Conservation (phyloP, 352 stramenopile genomes). For the Globisporangium paroecandrum region DNA sequence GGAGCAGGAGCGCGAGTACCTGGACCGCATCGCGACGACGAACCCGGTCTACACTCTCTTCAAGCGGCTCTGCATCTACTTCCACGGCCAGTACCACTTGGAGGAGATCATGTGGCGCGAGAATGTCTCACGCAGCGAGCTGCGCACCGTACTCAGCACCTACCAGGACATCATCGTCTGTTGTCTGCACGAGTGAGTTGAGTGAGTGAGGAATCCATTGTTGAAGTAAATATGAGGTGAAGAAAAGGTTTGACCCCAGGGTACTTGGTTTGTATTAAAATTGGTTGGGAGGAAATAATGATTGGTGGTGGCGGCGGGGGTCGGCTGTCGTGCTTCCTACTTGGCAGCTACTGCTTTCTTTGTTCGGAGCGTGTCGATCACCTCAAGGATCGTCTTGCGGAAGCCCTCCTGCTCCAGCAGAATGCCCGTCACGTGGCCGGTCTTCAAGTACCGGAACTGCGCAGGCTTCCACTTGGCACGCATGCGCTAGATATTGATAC, state of each 20-base stretch:
- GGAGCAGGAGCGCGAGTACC: slow-evolving; percentile 66
- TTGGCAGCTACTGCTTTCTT: background rate
- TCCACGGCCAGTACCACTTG: slow-evolving; percentile 82
- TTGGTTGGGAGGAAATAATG: background rate
- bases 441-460: slow-evolving; percentile 62
- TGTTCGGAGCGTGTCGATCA: slow-evolving; percentile 32
- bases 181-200: slow-evolving; percentile 65
- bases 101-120: slow-evolving; percentile 91
- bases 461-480: slow-evolving; percentile 51
- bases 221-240: background rate
- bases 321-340: background rate
- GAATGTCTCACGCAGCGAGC: slow-evolving; percentile 73
- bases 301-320: background rate
- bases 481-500: slow-evolving; percentile 34
- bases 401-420: slow-evolving; percentile 69
- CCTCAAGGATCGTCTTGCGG: slow-evolving; percentile 66
- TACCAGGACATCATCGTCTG: slow-evolving; percentile 85
- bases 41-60: slow-evolving; percentile 81
- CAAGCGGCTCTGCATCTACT: slow-evolving; percentile 79
- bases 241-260: background rate
- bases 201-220: too few relatives aligned
- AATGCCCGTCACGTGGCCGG: slow-evolving; percentile 77
- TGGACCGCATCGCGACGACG: slow-evolving; percentile 78
- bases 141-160: slow-evolving; percentile 78
- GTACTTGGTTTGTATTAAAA: slow-evolving; percentile 16